Conservation (phyloP, 805 yeast genomes). For the Wickerhamiella kazuoi region DNA sequence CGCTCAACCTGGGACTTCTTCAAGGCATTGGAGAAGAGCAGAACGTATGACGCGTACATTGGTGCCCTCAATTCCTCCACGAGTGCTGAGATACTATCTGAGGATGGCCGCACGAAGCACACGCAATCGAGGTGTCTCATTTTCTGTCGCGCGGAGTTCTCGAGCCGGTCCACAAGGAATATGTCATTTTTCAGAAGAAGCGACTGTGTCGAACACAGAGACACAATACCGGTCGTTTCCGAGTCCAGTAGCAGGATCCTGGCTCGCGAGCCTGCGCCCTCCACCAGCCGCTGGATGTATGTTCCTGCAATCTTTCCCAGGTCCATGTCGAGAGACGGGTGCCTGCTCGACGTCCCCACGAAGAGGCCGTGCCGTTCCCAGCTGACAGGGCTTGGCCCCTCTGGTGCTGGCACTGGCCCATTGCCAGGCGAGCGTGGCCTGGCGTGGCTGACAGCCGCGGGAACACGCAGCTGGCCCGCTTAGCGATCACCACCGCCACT, state of each 20-base stretch:
- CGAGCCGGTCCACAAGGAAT: constrained; percentile 52
- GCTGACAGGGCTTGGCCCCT: no score
- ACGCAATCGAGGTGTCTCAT: constrained; percentile 71
- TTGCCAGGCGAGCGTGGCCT: no score
- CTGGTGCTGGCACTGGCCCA: no score
- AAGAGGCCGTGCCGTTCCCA: no score
- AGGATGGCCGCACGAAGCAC: constrained; percentile 58
- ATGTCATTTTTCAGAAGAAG: constrained; percentile 65
- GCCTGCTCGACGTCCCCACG: not conserved
- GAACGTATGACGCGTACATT: constrained; percentile 57
- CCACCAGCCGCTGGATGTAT: constrained; percentile 24
- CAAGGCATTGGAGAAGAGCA: constrained; percentile 62
- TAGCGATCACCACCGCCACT: no score
- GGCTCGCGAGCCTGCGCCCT: constrained; percentile 26
- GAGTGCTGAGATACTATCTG: constrained; percentile 41
- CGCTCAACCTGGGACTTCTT: constrained; percentile 66
- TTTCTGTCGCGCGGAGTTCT: constrained; percentile 41
- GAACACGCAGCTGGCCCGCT: no score
- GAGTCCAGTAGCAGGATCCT: constrained; percentile 65
- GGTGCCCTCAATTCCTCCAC: constrained; percentile 59
- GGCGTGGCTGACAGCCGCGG: no score
- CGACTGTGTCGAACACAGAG: constrained; percentile 82
- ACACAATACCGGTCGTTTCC: constrained; percentile 63
- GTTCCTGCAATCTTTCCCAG: constrained; percentile 22
- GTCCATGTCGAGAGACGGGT: constrained; percentile 18